Evolutionary conservation across 2,329 filamentous ascomycete species (phyloP).

Genomic region (Periconia digitata): DNA sequence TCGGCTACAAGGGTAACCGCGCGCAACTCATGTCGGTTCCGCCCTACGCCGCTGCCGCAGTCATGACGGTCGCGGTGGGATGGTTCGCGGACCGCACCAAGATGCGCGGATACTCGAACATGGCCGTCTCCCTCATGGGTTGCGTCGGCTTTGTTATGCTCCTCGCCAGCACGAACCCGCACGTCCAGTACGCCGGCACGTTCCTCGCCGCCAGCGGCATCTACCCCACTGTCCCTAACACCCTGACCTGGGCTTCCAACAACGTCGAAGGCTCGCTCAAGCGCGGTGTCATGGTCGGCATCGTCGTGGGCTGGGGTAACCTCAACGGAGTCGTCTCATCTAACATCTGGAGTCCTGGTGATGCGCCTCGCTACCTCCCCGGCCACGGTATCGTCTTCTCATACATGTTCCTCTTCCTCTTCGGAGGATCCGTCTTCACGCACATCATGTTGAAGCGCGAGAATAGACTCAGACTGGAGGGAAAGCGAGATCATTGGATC

Average conservation of each 20-base stretch:
- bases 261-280: conserved; percentile 94
- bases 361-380: conserved; percentile 66
- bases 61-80: conserved; percentile 70
- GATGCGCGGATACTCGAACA: conserved; percentile 78
- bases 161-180: conserved; percentile 62
- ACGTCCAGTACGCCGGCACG: conserved; percentile 77
- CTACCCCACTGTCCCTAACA: conserved; percentile 84
- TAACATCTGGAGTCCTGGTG: conserved; percentile 71
- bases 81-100: conserved; percentile 75
- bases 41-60: conserved; percentile 71
- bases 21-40: conserved; percentile 76
- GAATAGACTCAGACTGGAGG: conserved; percentile 66
- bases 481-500: conserved; percentile 67
- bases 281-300: conserved; percentile 80
- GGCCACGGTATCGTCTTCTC: conserved; percentile 76
- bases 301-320: conserved; percentile 91
- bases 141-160: conserved; percentile 82
- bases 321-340: conserved; percentile 82
- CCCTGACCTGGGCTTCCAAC: conserved; percentile 85
- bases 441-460: conserved; percentile 65
- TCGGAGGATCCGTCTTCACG: conserved; percentile 70
- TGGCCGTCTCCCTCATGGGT: conserved; percentile 68
- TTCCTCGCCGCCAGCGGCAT: conserved; percentile 87
- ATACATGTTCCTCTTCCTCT: conserved; percentile 71
- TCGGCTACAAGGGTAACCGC: conserved; percentile 59